Conservation (phyloP, 2,329 filamentous ascomycete species). For the Diplodia sapinea region DNA sequence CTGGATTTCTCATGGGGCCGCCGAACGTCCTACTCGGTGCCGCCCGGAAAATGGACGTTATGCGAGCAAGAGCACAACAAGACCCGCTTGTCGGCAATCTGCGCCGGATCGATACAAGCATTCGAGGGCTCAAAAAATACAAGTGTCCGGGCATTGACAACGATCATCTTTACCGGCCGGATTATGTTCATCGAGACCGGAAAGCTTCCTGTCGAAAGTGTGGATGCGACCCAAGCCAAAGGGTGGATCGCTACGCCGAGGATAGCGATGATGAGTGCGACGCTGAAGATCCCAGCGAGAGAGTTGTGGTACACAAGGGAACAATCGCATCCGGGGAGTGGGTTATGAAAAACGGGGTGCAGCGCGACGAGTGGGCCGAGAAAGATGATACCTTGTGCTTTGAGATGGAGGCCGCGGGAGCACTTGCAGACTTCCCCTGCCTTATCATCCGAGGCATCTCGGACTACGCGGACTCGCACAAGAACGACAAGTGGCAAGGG, state of each 20-base stretch:
- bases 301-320: neutral
- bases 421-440: conserved; percentile 38
- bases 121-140: neutral
- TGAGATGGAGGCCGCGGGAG: conserved; percentile 33
- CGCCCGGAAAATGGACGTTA: neutral
- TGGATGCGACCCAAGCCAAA: neutral
- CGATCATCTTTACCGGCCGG: neutral
- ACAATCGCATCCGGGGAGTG: neutral
- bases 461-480: conserved; percentile 39
- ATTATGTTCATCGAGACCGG: neutral
- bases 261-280: neutral
- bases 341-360: neutral
- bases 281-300: neutral
- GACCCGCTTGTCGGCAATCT: neutral
- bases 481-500: conserved; percentile 38
- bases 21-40: conserved; percentile 31
- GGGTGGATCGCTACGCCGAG: neutral
- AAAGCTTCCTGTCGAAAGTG: neutral
- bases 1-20: conserved; percentile 33
- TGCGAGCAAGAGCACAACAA: neutral
- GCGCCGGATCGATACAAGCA: neutral
- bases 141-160: conserved; percentile 14
- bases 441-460: conserved; percentile 40
- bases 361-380: neutral
- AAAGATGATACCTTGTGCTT: conserved; percentile 33